Conservation (phyloP, 1,284 basidiomycete species). For the Ceratorhiza oryzae-sativae region DNA sequence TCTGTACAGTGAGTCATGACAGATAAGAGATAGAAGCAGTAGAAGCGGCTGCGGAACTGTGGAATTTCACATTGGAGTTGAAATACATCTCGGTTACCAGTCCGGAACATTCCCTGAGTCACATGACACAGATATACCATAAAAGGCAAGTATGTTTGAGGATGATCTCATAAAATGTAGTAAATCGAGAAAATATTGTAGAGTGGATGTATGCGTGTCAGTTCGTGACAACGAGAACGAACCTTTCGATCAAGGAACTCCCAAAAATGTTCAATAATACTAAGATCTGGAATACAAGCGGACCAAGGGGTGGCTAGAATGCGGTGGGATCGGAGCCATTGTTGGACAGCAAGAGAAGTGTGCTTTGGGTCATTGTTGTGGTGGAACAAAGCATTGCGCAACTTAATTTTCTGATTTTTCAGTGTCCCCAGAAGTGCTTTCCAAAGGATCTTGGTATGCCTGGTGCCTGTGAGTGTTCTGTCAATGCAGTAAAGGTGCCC, state of each 20-base stretch:
- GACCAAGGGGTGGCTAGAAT: neutral
- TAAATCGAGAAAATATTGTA: too few relatives aligned
- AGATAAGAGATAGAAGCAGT: too few relatives aligned
- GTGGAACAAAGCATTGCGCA: neutral
- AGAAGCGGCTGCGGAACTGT: too few relatives aligned
- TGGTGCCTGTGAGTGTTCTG: neutral
- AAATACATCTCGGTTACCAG: too few relatives aligned
- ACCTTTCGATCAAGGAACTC: constrained; percentile 4
- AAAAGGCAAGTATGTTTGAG: too few relatives aligned
- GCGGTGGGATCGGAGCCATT: neutral
- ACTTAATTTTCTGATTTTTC: neutral
- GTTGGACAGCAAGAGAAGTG: neutral
- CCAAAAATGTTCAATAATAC: constrained; percentile 8
- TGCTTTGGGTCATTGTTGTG: constrained; percentile 29
- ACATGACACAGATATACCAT: too few relatives aligned
- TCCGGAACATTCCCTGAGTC: too few relatives aligned
- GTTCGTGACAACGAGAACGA: too few relatives aligned
- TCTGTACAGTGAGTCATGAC: too few relatives aligned
- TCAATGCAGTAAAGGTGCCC: constrained; percentile 3
- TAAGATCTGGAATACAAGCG: neutral
- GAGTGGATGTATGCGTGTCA: too few relatives aligned
- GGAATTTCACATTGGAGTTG: too few relatives aligned
- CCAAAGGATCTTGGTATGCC: neutral
- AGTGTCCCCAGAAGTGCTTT: neutral
- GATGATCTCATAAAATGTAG: too few relatives aligned